Percentiles rank a stretch among this genome's conserved stretches.
Conservation (phyloP, 176 grass and related monocot species). For the Phyllostachys edulis region DNA sequence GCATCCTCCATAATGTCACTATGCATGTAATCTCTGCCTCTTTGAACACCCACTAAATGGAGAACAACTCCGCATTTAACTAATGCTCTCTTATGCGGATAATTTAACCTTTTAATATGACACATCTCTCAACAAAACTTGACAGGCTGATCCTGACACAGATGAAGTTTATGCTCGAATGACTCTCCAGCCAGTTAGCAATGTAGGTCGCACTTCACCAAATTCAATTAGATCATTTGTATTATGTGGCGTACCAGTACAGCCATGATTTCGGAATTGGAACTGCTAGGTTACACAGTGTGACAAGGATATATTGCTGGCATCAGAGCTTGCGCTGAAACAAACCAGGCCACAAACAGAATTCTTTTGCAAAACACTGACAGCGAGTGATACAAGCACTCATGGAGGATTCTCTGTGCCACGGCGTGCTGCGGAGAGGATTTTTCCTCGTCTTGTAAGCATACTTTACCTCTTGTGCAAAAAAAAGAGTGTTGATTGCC, state of each 20-base stretch:
- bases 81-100: slow-evolving; percentile 9
- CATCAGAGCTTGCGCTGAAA: slow-evolving; percentile 57
- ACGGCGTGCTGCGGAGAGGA: slow-evolving; percentile 67
- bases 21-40: slow-evolving; percentile 54
- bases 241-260: slow-evolving; percentile 17
- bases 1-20: slow-evolving; percentile 63
- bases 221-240: slow-evolving; percentile 24
- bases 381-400: slow-evolving; percentile 87
- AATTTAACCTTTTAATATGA: not conserved
- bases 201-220: slow-evolving; percentile 48
- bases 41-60: not conserved
- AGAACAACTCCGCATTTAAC: not conserved
- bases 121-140: slow-evolving; percentile 27
- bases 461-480: not conserved
- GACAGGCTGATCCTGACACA: slow-evolving; percentile 70
- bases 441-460: slow-evolving; percentile 71
- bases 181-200: slow-evolving; percentile 75
- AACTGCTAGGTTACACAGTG: slow-evolving; percentile 43
- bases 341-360: slow-evolving; percentile 58
- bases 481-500: not conserved
- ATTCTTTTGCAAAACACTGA: slow-evolving; percentile 86
- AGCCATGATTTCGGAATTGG: slow-evolving; percentile 28
- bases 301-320: slow-evolving; percentile 65
- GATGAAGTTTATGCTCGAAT: slow-evolving; percentile 86
- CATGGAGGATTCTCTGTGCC: slow-evolving; percentile 88